Conservation (phyloP, 768 basidiomycete genomes). For the Boletales sp. region DNA sequence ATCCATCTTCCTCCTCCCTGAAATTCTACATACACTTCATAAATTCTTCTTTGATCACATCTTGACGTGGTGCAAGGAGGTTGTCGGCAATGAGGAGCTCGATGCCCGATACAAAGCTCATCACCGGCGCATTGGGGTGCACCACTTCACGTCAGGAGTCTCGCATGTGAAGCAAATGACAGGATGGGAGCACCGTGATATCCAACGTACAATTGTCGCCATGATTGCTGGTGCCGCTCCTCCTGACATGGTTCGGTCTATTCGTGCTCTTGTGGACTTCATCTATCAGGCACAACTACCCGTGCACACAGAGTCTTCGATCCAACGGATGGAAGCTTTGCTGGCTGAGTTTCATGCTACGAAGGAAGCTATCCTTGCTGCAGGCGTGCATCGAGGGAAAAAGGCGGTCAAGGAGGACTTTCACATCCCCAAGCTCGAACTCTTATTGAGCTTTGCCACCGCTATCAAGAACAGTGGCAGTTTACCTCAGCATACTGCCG, state of each 20-base stretch:
- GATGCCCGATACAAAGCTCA: background rate
- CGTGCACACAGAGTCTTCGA: conserved; percentile 6
- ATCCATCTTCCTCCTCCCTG: too few species aligned
- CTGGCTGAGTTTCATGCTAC: conserved; percentile 10
- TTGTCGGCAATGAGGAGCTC: too few species aligned
- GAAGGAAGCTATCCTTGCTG: conserved; percentile 14
- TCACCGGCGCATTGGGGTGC: conserved; percentile 17
- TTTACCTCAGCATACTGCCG: conserved; percentile 34
- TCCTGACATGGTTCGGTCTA: too few species aligned
- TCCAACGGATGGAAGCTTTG: conserved; percentile 2
- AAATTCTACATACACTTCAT: conserved; percentile 5
- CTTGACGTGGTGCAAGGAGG: conserved; percentile 12
- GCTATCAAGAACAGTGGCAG: conserved; percentile 25
- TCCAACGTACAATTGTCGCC: too few species aligned
- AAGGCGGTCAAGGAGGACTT: conserved; percentile 11
- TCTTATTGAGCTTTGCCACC: conserved; percentile 12
- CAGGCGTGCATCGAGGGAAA: conserved; percentile 2
- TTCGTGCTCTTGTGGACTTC: conserved; percentile 21
- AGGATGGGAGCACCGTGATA: too few species aligned
- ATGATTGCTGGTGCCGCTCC: too few species aligned
- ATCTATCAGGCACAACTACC: conserved; percentile 16
- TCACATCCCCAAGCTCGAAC: conserved; percentile 20
- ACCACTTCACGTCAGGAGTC: conserved; percentile 39
- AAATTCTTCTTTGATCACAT: conserved; percentile 14
- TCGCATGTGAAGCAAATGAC: too few species aligned